Evolutionary conservation across 2,329 filamentous ascomycete genomes (phyloP), one percentile per base, ranked within the genome.

Genomic region (Coleophoma cylindrospora): DNA sequence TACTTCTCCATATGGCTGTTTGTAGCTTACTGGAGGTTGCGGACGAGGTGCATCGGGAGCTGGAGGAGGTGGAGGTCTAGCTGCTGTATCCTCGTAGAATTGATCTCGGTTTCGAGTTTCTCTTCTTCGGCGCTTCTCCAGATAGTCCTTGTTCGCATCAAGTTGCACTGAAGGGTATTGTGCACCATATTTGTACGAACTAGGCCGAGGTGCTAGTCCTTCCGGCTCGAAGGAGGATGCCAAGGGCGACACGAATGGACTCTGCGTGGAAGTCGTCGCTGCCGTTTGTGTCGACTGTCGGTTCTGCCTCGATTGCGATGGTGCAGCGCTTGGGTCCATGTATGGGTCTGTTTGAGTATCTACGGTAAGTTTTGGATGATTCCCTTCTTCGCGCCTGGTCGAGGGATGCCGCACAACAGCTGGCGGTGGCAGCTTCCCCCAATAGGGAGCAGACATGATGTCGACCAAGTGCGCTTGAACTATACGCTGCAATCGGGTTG

Each of bases 21-120:
- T 75, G 64, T 81, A 83, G 62, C 77, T 81, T 34, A 75, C 60
- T 4, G 84, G 81, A 37, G 80, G 80, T 9, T 66, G 64, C 32
- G 72, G 75, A 59, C 74, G 75, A 49, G 84, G 80, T 27, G 75
- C 78, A 57, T 87, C 84, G 55, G 84, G 80, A 34, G 78, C 81
- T 45, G 73, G 70, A 15, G 80, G 75, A 11, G 68, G 72, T 41
- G 70, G 63, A 6, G 70, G 52, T 32, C 40, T 33, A 17, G 53
- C 13, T 27, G 49, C 45, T 11, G 50, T 50, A 10, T 51, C 48
- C 37, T 72, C 68, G 54, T 67, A 56, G 13, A 67, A 64, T 51
- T 72, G 64, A 40, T 74, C 71, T 51, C 71, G 70, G 53, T 70
- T 68, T 50, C 66, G 70, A 56, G 66, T 72, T 43, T 69, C 66